phyloP scores from a whole-genome alignment of 768 basidiomycete species.

The Candolleomyces efflorescens region DNA sequence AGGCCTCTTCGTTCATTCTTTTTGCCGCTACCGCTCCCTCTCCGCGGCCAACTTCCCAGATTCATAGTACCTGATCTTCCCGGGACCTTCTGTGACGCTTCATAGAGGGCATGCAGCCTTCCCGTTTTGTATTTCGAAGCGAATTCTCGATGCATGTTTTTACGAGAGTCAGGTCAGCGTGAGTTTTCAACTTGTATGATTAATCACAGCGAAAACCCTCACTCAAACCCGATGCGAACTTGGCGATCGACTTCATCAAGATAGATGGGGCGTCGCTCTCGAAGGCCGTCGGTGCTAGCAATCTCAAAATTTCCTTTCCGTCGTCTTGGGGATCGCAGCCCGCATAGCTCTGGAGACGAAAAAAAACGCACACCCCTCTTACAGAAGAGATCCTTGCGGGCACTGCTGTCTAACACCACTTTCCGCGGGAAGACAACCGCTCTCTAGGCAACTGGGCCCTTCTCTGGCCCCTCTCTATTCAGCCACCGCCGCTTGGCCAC shows the following conservation, averaged over 20 bases:
- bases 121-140: not conserved
- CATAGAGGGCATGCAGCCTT: not conserved
- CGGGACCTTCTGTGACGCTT: not conserved
- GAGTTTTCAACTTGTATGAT: not conserved
- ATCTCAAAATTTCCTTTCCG: not conserved
- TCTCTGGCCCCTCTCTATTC: not conserved
- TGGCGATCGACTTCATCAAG: not conserved
- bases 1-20: not conserved
- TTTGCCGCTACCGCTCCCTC: conserved; percentile 5
- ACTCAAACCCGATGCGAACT: not conserved
- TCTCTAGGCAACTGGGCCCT: not conserved
- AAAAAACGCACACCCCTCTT: too few species aligned
- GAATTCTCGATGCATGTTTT: not conserved
- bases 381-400: too few species aligned
- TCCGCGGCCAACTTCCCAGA: conserved; percentile 7
- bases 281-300: not conserved
- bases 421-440: not conserved
- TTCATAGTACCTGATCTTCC: conserved; percentile 4
- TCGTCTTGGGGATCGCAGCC: conserved; percentile 6
- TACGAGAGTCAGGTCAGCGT: not conserved
- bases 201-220: not conserved
- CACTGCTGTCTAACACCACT: not conserved
- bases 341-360: not conserved
- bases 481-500: conserved; percentile 4
- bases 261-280: not conserved